Evolutionary conservation across 179 eudicot species (phyloP).

Genomic region (Vitellaria paradoxa): DNA sequence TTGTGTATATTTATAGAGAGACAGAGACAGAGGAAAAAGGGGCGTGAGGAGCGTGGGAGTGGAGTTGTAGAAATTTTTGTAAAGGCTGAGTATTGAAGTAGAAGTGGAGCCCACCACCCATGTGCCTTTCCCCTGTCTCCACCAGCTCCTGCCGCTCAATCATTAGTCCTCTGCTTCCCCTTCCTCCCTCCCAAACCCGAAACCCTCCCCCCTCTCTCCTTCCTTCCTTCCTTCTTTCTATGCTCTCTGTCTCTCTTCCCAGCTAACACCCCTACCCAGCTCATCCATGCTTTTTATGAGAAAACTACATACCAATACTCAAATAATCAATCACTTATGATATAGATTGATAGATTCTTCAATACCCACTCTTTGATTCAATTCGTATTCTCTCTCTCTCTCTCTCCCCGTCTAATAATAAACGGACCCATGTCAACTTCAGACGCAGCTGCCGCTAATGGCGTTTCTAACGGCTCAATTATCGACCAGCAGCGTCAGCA

Average conservation of each 20-base stretch:
- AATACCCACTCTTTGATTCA: neutral
- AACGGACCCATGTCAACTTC: conserved; percentile 54
- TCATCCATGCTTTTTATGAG: neutral
- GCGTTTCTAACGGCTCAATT: conserved; percentile 24
- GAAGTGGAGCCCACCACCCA: conserved; percentile 55
- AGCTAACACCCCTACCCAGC: neutral
- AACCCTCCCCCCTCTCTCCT: conserved; percentile 8
- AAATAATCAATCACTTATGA: no score
- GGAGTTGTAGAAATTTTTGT: no score
- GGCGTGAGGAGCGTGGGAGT: no score
- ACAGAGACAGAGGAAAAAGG: no score
- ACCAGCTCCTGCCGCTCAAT: conserved; percentile 80
- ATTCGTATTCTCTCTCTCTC: neutral
- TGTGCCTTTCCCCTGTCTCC: conserved; percentile 95
- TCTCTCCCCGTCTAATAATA: neutral
- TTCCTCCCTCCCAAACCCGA: neutral
- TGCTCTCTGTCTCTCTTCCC: conserved; percentile 9
- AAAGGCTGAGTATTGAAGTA: no score
- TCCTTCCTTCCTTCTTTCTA: conserved; percentile 7
- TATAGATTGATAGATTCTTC: neutral
- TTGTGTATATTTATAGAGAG: no score
- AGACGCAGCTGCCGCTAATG: conserved; percentile 33
- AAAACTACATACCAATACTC: no score
- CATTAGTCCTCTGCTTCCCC: conserved; percentile 29
- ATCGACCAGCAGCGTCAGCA: conserved; percentile 31